Conservation (phyloP, 2,329 filamentous ascomycete genomes). For the Aspergillus tanneri region DNA sequence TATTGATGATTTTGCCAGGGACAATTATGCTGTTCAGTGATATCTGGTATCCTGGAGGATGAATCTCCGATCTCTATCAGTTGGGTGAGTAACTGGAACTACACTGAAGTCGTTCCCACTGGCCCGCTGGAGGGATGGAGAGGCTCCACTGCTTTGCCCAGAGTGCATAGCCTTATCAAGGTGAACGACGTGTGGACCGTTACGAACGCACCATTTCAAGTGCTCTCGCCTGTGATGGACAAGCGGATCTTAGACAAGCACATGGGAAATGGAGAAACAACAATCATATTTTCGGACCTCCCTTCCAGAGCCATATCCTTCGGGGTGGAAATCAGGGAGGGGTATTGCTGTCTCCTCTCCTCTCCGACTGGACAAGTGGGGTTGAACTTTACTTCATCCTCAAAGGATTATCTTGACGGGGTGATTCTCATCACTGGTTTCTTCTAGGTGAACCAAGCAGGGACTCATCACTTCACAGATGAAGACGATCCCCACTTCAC, state of each 20-base stretch:
- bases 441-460: slow-evolving; percentile 54
- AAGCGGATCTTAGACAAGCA: slow-evolving; percentile 21
- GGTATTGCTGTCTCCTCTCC: slow-evolving; percentile 33
- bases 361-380: slow-evolving; percentile 46
- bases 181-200: slow-evolving; percentile 53
- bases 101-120: slow-evolving; percentile 55
- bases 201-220: slow-evolving; percentile 52
- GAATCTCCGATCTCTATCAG: slow-evolving; percentile 50
- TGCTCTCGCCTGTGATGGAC: slow-evolving; percentile 48
- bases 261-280: slow-evolving; percentile 46
- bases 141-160: slow-evolving; percentile 53
- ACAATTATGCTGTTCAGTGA: slow-evolving; percentile 53
- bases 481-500: slow-evolving; percentile 55
- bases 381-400: slow-evolving; percentile 54
- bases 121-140: slow-evolving; percentile 55
- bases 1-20: slow-evolving; percentile 32
- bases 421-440: slow-evolving; percentile 50
- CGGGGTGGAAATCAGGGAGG: slow-evolving; percentile 54
- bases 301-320: slow-evolving; percentile 55
- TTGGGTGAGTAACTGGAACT: slow-evolving; percentile 63
- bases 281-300: slow-evolving; percentile 53
- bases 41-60: slow-evolving; percentile 47
- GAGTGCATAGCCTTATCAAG: slow-evolving; percentile 54
- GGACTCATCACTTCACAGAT: slow-evolving; percentile 47
- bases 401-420: slow-evolving; percentile 51